Conservation (phyloP, 331 rosid species). For the Phaseolus coccineus region DNA sequence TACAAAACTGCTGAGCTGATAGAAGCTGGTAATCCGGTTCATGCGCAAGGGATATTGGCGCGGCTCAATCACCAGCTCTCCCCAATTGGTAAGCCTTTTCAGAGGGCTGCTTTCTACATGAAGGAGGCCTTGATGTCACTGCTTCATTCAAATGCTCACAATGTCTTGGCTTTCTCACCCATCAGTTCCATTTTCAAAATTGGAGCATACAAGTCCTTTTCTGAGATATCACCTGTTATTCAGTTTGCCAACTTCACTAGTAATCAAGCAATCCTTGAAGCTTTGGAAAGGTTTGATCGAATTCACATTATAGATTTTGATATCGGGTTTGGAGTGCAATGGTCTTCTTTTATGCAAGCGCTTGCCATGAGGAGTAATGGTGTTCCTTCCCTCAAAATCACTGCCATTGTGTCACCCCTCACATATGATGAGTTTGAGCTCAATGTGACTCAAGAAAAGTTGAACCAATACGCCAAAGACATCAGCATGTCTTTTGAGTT, state of each 20-base stretch:
- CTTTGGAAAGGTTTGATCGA: slow-evolving; percentile 66
- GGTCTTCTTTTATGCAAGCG: slow-evolving; percentile 97
- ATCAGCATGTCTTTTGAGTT: slow-evolving; percentile 72
- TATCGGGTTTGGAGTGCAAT: slow-evolving; percentile 91
- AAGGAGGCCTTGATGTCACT: slow-evolving; percentile 85
- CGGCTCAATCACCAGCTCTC: slow-evolving; percentile 99
- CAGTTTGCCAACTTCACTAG: slow-evolving; percentile 89
- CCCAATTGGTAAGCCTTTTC: slow-evolving; percentile 91
- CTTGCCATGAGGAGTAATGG: slow-evolving; percentile 70
- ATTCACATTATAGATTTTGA: slow-evolving; percentile 88
- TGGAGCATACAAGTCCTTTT: slow-evolving; percentile 86
- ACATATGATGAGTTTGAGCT: slow-evolving; percentile 72
- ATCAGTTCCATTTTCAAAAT: slow-evolving; percentile 76
- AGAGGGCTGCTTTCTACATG: slow-evolving; percentile 94
- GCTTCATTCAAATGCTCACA: slow-evolving; percentile 57
- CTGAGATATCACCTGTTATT: slow-evolving; percentile 86
- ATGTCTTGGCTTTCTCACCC: slow-evolving; percentile 62
- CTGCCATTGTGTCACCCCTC: slow-evolving; percentile 74
- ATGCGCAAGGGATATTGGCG: slow-evolving; percentile 99
- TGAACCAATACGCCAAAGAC: slow-evolving; percentile 72
- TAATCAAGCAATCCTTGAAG: slow-evolving; percentile 88
- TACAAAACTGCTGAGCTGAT: slow-evolving; percentile 90
- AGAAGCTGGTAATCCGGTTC: slow-evolving; percentile 85
- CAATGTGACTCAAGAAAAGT: slow-evolving; percentile 72
- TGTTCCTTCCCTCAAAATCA: slow-evolving; percentile 68